Conservation (phyloP, 257 asterid genomes). For the Solanum sejunctum region DNA sequence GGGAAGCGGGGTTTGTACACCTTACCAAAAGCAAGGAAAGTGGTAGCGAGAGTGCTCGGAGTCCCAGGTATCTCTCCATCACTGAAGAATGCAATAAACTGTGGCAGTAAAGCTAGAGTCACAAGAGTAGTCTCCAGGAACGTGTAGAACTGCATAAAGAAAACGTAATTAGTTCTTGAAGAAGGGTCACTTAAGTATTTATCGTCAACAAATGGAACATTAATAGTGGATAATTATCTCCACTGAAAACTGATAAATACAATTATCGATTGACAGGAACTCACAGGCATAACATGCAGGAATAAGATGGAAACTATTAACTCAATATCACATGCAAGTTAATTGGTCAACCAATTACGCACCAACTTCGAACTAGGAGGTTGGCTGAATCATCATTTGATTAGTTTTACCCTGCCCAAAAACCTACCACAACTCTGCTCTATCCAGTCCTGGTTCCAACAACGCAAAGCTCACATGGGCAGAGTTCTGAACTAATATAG, state of each 20-base stretch:
- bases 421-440: background rate
- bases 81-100: conserved; percentile 79
- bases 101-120: conserved; percentile 64
- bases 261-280: background rate
- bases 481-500: background rate
- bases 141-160: conserved; percentile 72
- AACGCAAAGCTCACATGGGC: background rate
- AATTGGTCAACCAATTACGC: background rate
- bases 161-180: background rate
- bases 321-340: background rate
- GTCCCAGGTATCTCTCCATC: conserved; percentile 93
- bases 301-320: background rate
- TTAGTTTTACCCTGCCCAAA: background rate
- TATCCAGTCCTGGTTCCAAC: background rate
- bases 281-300: background rate
- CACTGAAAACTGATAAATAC: background rate
- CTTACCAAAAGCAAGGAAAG: conserved; percentile 84
- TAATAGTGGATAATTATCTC: background rate
- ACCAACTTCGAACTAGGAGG: background rate
- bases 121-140: conserved; percentile 87
- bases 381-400: background rate
- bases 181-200: background rate
- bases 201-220: background rate
- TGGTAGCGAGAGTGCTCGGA: conserved; percentile 89
- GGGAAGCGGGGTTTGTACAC: background rate